A percentile compares a stretch with the other conserved stretches of the same genome.
Conservation (phyloP, 805 yeast genomes). For the Limtongozyma cylindracea region DNA sequence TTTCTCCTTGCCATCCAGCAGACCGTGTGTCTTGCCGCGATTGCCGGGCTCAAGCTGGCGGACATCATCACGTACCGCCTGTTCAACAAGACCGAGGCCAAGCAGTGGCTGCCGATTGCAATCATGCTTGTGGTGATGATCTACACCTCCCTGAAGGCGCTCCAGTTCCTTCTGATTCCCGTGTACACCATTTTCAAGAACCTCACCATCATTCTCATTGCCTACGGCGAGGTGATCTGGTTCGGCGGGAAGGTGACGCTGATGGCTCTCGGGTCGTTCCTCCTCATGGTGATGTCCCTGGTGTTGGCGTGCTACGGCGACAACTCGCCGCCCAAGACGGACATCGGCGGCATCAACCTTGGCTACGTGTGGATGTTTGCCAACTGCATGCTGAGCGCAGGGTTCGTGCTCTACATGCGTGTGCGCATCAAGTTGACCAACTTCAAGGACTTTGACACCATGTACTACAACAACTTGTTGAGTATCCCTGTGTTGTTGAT, state of each 20-base stretch:
- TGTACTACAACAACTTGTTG: slow-evolving; percentile 90
- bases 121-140: slow-evolving; percentile 77
- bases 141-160: slow-evolving; percentile 87
- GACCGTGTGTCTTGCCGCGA: slow-evolving; percentile 52
- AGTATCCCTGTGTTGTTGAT: slow-evolving; percentile 73
- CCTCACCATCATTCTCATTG: slow-evolving; percentile 85
- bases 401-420: slow-evolving; percentile 87
- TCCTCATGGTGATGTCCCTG: slow-evolving; percentile 87
- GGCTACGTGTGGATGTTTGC: slow-evolving; percentile 96
- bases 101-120: slow-evolving; percentile 91
- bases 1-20: slow-evolving; percentile 78
- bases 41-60: slow-evolving; percentile 43
- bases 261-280: slow-evolving; percentile 73
- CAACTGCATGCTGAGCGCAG: slow-evolving; percentile 86
- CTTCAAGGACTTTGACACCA: slow-evolving; percentile 92
- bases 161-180: slow-evolving; percentile 78
- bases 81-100: slow-evolving; percentile 68
- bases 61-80: slow-evolving; percentile 73
- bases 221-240: slow-evolving; percentile 96
- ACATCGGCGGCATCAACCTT: slow-evolving; percentile 19
- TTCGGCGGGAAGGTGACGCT: slow-evolving; percentile 82
- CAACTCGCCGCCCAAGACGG: slow-evolving; percentile 11
- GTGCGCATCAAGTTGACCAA: slow-evolving; percentile 93
- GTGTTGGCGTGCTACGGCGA: slow-evolving; percentile 90
- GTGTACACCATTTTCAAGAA: slow-evolving; percentile 96